Evolutionary conservation across 495 filamentous ascomycete genomes (phyloP), one percentile per base, ranked within the genome.

Genomic region (Pyrenula aspistea): DNA sequence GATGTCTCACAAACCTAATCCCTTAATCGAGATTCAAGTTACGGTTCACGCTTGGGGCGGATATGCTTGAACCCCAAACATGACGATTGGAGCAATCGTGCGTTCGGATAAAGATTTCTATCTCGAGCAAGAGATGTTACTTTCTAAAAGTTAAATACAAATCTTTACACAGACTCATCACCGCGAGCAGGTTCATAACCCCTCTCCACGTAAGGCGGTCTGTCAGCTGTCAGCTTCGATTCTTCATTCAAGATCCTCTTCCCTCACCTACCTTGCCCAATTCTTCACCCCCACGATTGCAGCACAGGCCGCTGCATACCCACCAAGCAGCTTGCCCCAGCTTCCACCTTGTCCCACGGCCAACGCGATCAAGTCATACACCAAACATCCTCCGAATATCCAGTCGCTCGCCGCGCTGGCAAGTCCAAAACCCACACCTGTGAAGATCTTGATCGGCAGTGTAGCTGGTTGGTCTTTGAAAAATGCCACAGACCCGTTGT

Each of bases 331-430:
- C 54, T 64, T 68, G 31, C 73, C 69, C 75, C 74, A 79, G 31
- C 62, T 64, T 48, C 62, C 65, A 21, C 64, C 62, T 62, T 79
- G 77, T 42, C 77, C 76, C 10, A 71, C 74, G 11, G 65, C 63
- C 56, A 80, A 59, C 1, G 68, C 77, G 24, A 77, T 65, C 12
- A 78, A 65, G 57, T 80, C 75, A 60, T 78, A 78, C 2, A 75
- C 77, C 60, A 80, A 57, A 59, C 75, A 79, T 1, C 72, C 72
- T 11, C 77, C 77, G 56, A 80, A 69, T 22, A 78, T 77, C 73
- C 75, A 79, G 57, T 80, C 75, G 58, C 73, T 75, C 23, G 56
- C 53, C 12, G 63, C 66, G 11, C 68, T 71, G 2, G 67, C 60
- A 24, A 66, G 63, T 0, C 71, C 77, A 42, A 80, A 75, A 0